phyloP scores from a whole-genome alignment of 1,139 yeast genomes.

The Magnusiomyces clavatus region DNA sequence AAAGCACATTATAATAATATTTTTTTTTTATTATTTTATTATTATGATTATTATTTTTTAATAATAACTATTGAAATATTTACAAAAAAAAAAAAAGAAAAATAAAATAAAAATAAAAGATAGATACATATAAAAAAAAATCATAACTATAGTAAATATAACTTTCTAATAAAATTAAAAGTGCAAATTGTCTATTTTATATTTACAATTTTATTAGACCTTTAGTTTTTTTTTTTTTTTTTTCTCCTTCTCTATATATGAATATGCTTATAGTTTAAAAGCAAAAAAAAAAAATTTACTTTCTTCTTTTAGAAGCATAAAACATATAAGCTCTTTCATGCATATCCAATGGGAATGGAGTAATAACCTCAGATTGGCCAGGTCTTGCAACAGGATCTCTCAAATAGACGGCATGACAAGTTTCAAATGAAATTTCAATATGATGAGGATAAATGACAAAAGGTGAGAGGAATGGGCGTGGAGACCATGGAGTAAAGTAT shows the following conservation, averaged over 20 bases:
- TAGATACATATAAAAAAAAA: neutral
- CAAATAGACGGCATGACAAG: conserved; percentile 91
- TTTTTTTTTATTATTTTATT: neutral
- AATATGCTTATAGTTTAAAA: neutral
- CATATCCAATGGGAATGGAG: conserved; percentile 76
- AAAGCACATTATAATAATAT: neutral
- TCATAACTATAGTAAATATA: neutral
- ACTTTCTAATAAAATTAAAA: too few relatives aligned
- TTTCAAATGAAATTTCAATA: conserved; percentile 77
- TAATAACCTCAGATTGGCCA: conserved; percentile 89
- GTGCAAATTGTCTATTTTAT: neutral
- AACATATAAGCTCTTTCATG: conserved; percentile 96
- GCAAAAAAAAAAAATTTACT: conserved; percentile 11
- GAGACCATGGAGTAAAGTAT: conserved; percentile 94
- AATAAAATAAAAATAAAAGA: neutral
- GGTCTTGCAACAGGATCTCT: conserved; percentile 98
- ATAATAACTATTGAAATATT: neutral
- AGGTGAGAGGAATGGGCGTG: conserved; percentile 88
- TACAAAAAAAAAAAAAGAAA: neutral
- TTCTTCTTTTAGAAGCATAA: conserved; percentile 56
- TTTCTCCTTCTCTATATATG: neutral
- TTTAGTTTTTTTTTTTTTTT: neutral
- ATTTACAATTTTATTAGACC: neutral
- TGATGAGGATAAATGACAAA: conserved; percentile 90
- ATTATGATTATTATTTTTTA: neutral